phyloP scores from a whole-genome alignment of 2,329 filamentous ascomycete species.

The Penicillium paneum region DNA sequence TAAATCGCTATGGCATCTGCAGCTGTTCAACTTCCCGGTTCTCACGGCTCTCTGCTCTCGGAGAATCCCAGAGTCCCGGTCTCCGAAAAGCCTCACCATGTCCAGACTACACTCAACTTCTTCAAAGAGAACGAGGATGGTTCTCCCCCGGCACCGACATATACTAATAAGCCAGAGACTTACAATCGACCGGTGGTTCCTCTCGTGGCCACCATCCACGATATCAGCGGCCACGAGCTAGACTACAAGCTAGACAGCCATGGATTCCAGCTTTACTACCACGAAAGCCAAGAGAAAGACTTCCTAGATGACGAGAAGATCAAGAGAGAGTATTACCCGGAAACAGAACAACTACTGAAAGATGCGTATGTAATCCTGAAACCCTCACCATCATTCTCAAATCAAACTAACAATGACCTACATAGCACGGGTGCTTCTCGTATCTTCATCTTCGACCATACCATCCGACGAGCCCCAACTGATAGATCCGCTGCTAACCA shows the following conservation, averaged over 20 bases:
- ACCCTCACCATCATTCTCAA: background rate
- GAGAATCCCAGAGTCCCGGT: slow-evolving; percentile 15
- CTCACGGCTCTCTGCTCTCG: slow-evolving; percentile 8
- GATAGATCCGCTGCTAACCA: slow-evolving; percentile 32
- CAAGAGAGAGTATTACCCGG: slow-evolving; percentile 44
- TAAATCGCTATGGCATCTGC: slow-evolving; percentile 29
- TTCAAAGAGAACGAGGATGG: slow-evolving; percentile 45
- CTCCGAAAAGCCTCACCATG: slow-evolving; percentile 31
- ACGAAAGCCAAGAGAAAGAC: slow-evolving; percentile 36
- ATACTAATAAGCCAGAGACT: slow-evolving; percentile 39
- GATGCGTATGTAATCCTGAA: slow-evolving; percentile 29
- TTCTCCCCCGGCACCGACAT: slow-evolving; percentile 40
- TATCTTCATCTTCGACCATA: slow-evolving; percentile 52
- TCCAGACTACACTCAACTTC: slow-evolving; percentile 48
- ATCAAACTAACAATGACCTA: background rate
- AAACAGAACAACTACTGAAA: slow-evolving; percentile 48
- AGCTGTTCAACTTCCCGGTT: slow-evolving; percentile 24
- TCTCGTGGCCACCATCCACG: slow-evolving; percentile 39
- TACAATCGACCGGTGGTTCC: slow-evolving; percentile 43
- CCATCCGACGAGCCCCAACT: slow-evolving; percentile 43
- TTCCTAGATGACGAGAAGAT: slow-evolving; percentile 46
- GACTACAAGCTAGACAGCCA: slow-evolving; percentile 47
- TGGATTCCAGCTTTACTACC: slow-evolving; percentile 47
- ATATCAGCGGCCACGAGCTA: slow-evolving; percentile 43
- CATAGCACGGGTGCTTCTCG: slow-evolving; percentile 42